Evolutionary conservation across 1,284 basidiomycete species (phyloP).

Genomic region (Ustilago curta): DNA sequence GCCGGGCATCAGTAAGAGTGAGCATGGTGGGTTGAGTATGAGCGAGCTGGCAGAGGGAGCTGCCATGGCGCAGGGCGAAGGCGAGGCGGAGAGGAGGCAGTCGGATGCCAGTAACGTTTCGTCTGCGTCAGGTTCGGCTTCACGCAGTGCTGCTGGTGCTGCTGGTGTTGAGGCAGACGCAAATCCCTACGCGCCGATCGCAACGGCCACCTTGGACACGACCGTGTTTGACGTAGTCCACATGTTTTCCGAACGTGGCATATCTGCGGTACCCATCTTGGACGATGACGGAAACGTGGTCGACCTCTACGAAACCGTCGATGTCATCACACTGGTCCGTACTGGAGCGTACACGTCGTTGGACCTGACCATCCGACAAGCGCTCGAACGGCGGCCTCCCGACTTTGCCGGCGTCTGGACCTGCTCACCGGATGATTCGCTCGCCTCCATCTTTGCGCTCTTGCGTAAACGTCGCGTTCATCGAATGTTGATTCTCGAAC

Average conservation of each 20-base stretch:
- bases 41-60: constrained; percentile 21
- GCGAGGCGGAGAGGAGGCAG: constrained; percentile 3
- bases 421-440: constrained; percentile 90
- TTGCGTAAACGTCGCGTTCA: constrained; percentile 94
- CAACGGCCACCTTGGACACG: constrained; percentile 89
- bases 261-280: constrained; percentile 96
- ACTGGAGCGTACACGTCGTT: constrained; percentile 92
- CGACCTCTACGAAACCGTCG: constrained; percentile 98
- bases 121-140: constrained; percentile 10
- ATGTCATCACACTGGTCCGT: constrained; percentile 87
- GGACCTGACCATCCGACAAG: constrained; percentile 93
- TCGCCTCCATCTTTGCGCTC: constrained; percentile 90
- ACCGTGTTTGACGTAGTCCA: constrained; percentile 98
- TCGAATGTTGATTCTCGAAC: constrained; percentile 73
- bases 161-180: neutral
- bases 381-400: constrained; percentile 83
- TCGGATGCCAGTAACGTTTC: constrained; percentile 10
- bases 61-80: neutral
- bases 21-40: constrained; percentile 17
- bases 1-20: constrained; percentile 27
- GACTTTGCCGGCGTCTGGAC: constrained; percentile 97
- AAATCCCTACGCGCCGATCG: constrained; percentile 84
- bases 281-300: constrained; percentile 93
- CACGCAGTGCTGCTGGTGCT: constrained; percentile 2
- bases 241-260: constrained; percentile 95